Evolutionary conservation across 352 stramenopile species (phyloP).

Genomic region (Pythium guiyangense): DNA sequence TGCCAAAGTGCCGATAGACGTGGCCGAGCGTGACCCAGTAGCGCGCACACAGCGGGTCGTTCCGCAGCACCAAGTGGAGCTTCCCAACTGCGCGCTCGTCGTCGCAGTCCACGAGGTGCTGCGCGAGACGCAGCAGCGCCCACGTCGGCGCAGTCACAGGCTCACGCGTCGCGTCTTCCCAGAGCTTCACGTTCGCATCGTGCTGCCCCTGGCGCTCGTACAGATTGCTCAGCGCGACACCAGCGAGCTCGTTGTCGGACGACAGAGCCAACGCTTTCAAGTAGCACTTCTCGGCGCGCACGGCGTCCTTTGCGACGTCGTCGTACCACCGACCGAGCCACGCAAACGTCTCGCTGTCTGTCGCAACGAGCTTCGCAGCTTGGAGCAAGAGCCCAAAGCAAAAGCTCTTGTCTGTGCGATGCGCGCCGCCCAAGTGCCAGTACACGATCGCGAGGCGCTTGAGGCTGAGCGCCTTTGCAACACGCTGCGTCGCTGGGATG

Average conservation of each 20-base stretch:
- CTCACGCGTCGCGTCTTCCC: constrained; percentile 55
- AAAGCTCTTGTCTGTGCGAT: constrained; percentile 45
- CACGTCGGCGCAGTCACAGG: constrained; percentile 61
- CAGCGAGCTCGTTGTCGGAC: constrained; percentile 46
- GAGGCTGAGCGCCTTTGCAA: constrained; percentile 27
- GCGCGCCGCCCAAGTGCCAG: constrained; percentile 50
- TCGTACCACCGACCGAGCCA: constrained; percentile 80
- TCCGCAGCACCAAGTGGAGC: constrained; percentile 69
- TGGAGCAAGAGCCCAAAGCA: constrained; percentile 68
- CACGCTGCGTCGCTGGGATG: constrained; percentile 15
- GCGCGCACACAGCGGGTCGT: constrained; percentile 53
- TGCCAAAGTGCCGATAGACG: constrained; percentile 78
- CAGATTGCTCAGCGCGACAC: constrained; percentile 55
- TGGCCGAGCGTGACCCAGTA: constrained; percentile 78
- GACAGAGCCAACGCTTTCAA: constrained; percentile 73
- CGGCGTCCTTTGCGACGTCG: constrained; percentile 44
- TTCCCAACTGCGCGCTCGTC: constrained; percentile 64
- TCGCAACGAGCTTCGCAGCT: constrained; percentile 66
- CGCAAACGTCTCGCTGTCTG: constrained; percentile 60
- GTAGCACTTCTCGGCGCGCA: constrained; percentile 84
- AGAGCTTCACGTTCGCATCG: constrained; percentile 65
- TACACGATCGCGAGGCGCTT: constrained; percentile 80
- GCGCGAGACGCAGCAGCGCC: constrained; percentile 64
- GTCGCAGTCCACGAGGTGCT: constrained; percentile 62
- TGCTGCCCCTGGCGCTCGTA: constrained; percentile 60